Evolutionary conservation across 495 filamentous ascomycete species (phyloP), one percentile per base, ranked within the genome.

Genomic region (Hyphodiscus hymeniophilus): DNA sequence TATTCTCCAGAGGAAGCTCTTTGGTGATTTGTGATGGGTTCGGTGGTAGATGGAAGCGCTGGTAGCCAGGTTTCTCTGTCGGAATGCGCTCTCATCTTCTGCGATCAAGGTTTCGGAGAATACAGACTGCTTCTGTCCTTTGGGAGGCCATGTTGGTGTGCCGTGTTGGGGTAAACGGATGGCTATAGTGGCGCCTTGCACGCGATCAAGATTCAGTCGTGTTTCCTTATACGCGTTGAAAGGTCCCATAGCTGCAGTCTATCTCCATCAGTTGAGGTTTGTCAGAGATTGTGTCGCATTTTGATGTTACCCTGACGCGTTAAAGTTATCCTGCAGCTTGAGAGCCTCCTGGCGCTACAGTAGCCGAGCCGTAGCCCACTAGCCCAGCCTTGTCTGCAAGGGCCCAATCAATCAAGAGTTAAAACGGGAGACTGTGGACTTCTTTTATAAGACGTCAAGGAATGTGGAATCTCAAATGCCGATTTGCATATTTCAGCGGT

Each of bases 1-100:
- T 16, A 98, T 73, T 45, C 92, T 73, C 91, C 94, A 98, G 18
- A 95, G 73, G 55, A 97, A 89, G 59, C 75, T 83, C 55, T 86
- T 79, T 38, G 92, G 94, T 47, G 84, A 85, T 45, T 70, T 66
- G 48, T 79, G 77, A 54, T 81, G 73, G 57, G 77, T 78, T 45
- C 91, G 77, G 65, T 94, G 87, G 73, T 87, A 94, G 33, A 97
- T 76, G 0, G 87, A 84, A 17, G 85, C 85, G 23, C 89, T 78
- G 2, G 74, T 85, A 17, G 94, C 87, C 41, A 95, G 72, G 58
- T 84, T 76, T 23, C 72, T 73, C 53, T 73, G 66, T 35, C 81
- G 74, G 60, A 92, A 94, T 33, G 74, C 71, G 36, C 79, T 80
- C 64, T 92, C 88, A 57, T 89, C 81, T 56, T 84, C 80, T 53